Base-by-base conservation (phyloP, 2,329 filamentous ascomycete genomes). In the Penicillium fuscoglaucum region DNA sequence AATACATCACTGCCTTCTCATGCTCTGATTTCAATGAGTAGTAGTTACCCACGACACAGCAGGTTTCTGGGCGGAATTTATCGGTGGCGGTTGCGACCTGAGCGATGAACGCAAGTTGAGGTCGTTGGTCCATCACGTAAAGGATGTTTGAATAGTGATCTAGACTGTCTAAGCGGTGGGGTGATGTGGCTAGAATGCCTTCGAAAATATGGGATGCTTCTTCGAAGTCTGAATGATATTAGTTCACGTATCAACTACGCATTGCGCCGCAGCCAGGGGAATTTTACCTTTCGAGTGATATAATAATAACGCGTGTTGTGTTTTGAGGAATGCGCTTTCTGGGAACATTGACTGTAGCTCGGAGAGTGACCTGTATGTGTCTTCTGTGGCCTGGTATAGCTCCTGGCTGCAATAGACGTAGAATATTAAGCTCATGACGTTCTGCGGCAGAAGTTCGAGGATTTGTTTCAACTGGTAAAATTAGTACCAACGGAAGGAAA, bases 131-230 rank as follows among this genome's bases (percentile, higher is more conserved):
- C 80, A 98, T 89, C 31, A 99, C 93, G 72, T 97, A 98, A 47
- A 99, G 84, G 21, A 98, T 96, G 70, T 99, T 99, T 37, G 93
- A 97, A 75, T 97, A 99, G 70, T 96, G 90, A 70, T 99, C 95
- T 19, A 99, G 83, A 3, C 90, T 90, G 72, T 99, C 95, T 19
- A 99, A 85, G 7, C 95, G 83, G 63, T 87, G 81, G 1, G 86
- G 86, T 50, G 86, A 81, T 74, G 79, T 89, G 79, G 65, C 86
- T 78, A 82, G 81, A 24, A 97, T 83, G 66, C 92, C 87, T 65
- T 83, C 82, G 64, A 87, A 87, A 37, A 88, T 83, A 21, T 79
- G 74, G 55, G 86, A 85, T 28, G 87, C 85, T 65, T 84, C 80
- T 46, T 88, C 86, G 61, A 87, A 87, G 61, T 89, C 86, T 76